Evolutionary conservation across 2,329 filamentous ascomycete species (phyloP).

Genomic region (Aspergillus clavatus): DNA sequence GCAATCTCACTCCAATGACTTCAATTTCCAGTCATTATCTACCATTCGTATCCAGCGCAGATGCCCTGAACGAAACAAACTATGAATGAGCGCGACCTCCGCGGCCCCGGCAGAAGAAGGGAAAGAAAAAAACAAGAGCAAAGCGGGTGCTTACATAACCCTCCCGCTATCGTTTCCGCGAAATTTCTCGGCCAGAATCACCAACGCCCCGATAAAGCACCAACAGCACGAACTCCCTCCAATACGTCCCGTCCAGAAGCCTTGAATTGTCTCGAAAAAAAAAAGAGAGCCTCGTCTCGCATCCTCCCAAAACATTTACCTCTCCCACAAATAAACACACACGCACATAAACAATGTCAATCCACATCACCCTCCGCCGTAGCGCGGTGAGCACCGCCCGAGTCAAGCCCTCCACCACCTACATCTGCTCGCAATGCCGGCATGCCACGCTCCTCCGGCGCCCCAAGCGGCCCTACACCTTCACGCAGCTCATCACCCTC

Average conservation of each 20-base stretch:
- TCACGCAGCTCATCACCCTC: conserved; percentile 93
- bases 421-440: conserved; percentile 59
- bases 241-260: too few relatives aligned
- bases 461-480: conserved; percentile 88
- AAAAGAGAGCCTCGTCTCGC: too few relatives aligned
- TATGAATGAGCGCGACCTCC: too few relatives aligned
- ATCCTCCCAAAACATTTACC: too few relatives aligned
- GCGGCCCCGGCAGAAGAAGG: background rate
- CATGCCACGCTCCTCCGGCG: conserved; percentile 81
- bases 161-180: conserved; percentile 13
- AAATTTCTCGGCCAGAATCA: conserved; percentile 30
- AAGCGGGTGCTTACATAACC: conserved; percentile 30
- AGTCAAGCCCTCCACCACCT: conserved; percentile 31
- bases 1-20: background rate
- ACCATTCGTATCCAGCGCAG: background rate
- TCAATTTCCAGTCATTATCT: conserved; percentile 3
- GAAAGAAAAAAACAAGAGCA: conserved; percentile 16
- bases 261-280: too few relatives aligned
- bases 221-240: conserved; percentile 9
- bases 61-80: too few relatives aligned
- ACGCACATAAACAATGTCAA: conserved; percentile 26
- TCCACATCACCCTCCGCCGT: conserved; percentile 35
- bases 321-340: too few relatives aligned
- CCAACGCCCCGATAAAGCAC: conserved; percentile 17
- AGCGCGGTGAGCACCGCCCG: conserved; percentile 24